Conservation (phyloP, 352 stramenopile species). For the Phytophthora palmivora region DNA sequence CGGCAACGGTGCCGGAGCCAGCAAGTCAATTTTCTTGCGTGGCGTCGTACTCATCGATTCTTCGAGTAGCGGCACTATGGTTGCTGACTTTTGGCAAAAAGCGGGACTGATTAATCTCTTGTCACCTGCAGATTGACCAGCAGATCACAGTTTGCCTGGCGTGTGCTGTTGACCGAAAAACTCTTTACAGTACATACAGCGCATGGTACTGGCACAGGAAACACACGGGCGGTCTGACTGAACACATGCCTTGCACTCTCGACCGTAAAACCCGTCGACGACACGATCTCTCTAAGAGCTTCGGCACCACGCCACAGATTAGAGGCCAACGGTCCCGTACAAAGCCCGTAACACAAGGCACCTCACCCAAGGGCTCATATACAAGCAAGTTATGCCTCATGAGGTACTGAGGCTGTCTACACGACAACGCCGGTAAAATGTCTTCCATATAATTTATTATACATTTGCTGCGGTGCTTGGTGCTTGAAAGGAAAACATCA, state of each 20-base stretch:
- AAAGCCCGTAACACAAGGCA: background rate
- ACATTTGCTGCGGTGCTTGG: too few species aligned
- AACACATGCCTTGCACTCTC: constrained; percentile 7
- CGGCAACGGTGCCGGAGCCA: constrained; percentile 23
- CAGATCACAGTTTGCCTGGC: constrained; percentile 18
- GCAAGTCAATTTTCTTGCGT: constrained; percentile 37
- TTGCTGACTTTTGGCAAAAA: constrained; percentile 29
- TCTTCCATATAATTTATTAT: too few species aligned
- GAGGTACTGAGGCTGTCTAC: too few species aligned
- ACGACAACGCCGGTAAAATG: too few species aligned
- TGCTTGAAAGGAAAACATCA: too few species aligned
- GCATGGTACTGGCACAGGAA: constrained; percentile 21
- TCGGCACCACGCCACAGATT: constrained; percentile 36
- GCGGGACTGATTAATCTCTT: constrained; percentile 9
- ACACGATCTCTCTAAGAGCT: constrained; percentile 11
- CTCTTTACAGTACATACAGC: background rate
- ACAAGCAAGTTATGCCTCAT: too few species aligned
- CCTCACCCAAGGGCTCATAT: too few species aligned
- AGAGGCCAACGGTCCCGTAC: constrained; percentile 16
- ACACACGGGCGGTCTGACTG: constrained; percentile 4
- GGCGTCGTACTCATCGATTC: constrained; percentile 33
- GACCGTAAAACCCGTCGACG: constrained; percentile 16
- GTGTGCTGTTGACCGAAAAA: background rate
- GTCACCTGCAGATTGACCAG: background rate
- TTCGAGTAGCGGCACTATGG: constrained; percentile 40